A percentile compares a stretch with the other conserved stretches of the same genome.
Conservation (phyloP, 2,329 filamentous ascomycete genomes). For the Ophiocordyceps camponoti-leonardi region DNA sequence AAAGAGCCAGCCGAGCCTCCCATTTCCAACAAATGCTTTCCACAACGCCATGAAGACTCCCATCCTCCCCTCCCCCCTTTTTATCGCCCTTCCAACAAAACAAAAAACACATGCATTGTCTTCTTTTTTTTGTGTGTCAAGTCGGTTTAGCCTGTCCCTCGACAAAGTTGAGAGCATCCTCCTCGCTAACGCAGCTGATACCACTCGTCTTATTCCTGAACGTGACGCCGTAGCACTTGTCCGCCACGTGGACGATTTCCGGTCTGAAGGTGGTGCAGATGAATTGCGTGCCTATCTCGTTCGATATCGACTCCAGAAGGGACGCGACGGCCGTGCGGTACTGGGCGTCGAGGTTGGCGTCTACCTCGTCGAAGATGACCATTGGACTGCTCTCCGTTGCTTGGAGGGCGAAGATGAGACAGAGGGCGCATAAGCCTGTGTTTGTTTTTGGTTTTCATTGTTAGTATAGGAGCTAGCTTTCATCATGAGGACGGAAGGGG, state of each 20-base stretch:
- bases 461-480: conserved; percentile 1
- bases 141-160: conserved; percentile 51
- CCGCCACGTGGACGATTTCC: conserved; percentile 86
- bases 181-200: conserved; percentile 75
- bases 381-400: conserved; percentile 94
- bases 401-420: conserved; percentile 96
- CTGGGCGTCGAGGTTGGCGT: conserved; percentile 94
- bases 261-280: conserved; percentile 98
- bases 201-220: conserved; percentile 88
- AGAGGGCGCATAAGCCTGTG: conserved; percentile 80
- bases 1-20: background rate
- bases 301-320: conserved; percentile 65
- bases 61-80: background rate
- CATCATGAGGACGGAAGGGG: background rate
- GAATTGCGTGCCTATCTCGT: conserved; percentile 57
- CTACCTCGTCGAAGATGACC: conserved; percentile 98
- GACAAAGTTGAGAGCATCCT: conserved; percentile 84
- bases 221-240: conserved; percentile 94
- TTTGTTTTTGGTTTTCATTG: conserved; percentile 5
- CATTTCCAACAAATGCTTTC: background rate
- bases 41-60: background rate
- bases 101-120: too few relatives aligned
- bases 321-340: conserved; percentile 91
- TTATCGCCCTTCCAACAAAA: too few relatives aligned
- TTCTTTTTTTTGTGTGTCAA: too few relatives aligned